Base-by-base conservation (phyloP, 306 rosid species). In the Prunus mume region DNA sequence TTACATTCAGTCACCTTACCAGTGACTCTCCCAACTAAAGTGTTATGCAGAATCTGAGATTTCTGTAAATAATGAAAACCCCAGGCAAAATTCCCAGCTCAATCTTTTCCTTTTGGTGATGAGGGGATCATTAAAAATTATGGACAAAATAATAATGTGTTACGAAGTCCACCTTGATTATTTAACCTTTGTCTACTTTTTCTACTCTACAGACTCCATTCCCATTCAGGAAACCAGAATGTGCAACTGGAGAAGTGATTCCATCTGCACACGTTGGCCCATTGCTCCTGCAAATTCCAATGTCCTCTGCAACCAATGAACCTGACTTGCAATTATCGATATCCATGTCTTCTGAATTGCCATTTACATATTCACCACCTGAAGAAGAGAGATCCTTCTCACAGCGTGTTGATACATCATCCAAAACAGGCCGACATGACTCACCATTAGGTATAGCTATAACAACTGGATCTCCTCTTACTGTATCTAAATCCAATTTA, bases 31-130 rank as follows among this genome's bases (percentile, higher is more conserved):
- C 68, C 83, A 84, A 73, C 84, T 78, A 78, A 45, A 61, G 6
- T 27, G 71, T 65, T 78, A 77, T 75, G 80, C 81, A 20, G 77
- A 81, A 84, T 82, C 93, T 76, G 91, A 86, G 93, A 83, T 86
- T 83, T 84, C 85, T 77, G 76, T 86, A 92, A 92, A 89, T 92
- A 83, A 71, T 68, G 91, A 87, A 91, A 73, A 89, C 83, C 97
- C 86, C 91, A 79, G 91, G 75, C 32, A 84, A 73, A 87, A 72
- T 77, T 84, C 93, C 93, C 96, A 83, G 76, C 83, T 85, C 93
- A 81, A 80, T 86, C 90, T 81, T 74, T 79, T 79, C 77, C 80
- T 84, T 82, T 20, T 9, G 89, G 87, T 88, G 86, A 87, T 86
- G 96, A 84, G 82, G 92, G 99, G 92, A 76, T 82, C 79, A 86